A percentile compares a stretch with the other conserved stretches of the same genome.
phyloP scores from a whole-genome alignment of 371 early-diverging fungal species.

The Mortierella sp. region DNA sequence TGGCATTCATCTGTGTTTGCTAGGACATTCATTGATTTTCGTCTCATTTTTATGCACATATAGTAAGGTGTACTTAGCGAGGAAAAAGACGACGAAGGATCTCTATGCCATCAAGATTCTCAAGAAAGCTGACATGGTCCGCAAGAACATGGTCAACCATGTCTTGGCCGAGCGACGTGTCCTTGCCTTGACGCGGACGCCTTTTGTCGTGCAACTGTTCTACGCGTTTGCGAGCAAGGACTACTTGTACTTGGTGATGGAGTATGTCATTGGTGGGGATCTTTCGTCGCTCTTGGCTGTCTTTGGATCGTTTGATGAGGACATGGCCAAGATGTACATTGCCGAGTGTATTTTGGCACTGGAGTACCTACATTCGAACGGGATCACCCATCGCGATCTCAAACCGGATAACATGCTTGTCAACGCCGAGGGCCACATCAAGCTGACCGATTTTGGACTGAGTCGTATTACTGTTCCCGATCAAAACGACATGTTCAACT shows the following conservation, averaged over 20 bases:
- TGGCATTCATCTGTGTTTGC: neutral
- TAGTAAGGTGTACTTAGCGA: slow-evolving; percentile 83
- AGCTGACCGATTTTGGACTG: slow-evolving; percentile 95
- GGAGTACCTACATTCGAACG: slow-evolving; percentile 89
- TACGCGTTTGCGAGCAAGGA: slow-evolving; percentile 93
- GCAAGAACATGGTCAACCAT: slow-evolving; percentile 95
- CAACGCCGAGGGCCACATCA: slow-evolving; percentile 87
- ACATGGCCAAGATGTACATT: slow-evolving; percentile 90
- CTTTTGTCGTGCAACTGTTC: slow-evolving; percentile 93
- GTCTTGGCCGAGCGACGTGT: slow-evolving; percentile 92
- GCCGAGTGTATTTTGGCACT: slow-evolving; percentile 92
- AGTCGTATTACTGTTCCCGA: slow-evolving; percentile 75
- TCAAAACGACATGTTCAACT: slow-evolving; percentile 48
- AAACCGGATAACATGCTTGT: slow-evolving; percentile 91
- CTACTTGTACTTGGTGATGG: slow-evolving; percentile 96
- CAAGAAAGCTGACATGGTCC: slow-evolving; percentile 92
- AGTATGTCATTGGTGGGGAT: slow-evolving; percentile 97
- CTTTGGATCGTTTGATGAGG: slow-evolving; percentile 83
- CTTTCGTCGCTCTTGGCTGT: slow-evolving; percentile 87
- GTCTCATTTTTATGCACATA: neutral
- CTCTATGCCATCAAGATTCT: slow-evolving; percentile 95
- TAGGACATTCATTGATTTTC: neutral
- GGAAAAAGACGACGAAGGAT: slow-evolving; percentile 87
- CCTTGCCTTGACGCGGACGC: slow-evolving; percentile 85
- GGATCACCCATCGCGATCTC: slow-evolving; percentile 84